A percentile compares a stretch with the other conserved stretches of the same genome.
phyloP scores from a whole-genome alignment of 2,329 filamentous ascomycete species.

The Colletotrichum camelliae region DNA sequence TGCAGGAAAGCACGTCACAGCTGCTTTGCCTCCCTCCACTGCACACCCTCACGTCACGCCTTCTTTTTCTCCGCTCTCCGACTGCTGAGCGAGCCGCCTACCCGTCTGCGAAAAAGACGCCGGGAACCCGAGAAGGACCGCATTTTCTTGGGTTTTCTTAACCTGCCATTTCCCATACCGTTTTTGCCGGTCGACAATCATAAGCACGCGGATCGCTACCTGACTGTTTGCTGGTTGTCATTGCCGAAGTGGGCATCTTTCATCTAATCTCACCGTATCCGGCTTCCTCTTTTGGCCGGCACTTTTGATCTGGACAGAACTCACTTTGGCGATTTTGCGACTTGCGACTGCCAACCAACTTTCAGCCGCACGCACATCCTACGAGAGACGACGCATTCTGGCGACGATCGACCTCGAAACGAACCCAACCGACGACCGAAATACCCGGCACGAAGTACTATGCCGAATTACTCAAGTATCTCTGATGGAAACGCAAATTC shows the following conservation, averaged over 20 bases:
- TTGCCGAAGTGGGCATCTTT: neutral
- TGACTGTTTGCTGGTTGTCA: neutral
- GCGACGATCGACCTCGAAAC: neutral
- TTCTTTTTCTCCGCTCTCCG: neutral
- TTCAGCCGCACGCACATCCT: neutral
- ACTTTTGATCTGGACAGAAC: neutral
- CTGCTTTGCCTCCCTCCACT: neutral
- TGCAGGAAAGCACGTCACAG: slow-evolving; percentile 18
- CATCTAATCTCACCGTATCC: slow-evolving; percentile 8
- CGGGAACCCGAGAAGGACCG: neutral
- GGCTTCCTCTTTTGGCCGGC: neutral
- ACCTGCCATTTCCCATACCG: neutral
- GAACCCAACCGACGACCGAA: neutral
- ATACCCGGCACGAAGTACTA: slow-evolving; percentile 28
- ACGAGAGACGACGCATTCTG: slow-evolving; percentile 4
- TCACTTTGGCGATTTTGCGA: neutral
- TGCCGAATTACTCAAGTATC: slow-evolving; percentile 62
- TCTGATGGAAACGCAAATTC: slow-evolving; percentile 47
- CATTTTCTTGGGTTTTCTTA: neutral
- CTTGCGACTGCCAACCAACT: neutral
- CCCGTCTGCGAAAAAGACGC: neutral
- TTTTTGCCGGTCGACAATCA: neutral
- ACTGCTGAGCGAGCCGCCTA: neutral
- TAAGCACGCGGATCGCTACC: neutral
- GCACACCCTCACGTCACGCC: neutral